These are phyloP conservation scores for Saccharum spontaneum DNA, from an alignment of 176 grass and related monocot genomes.

Conservation along the genomic window DNA sequence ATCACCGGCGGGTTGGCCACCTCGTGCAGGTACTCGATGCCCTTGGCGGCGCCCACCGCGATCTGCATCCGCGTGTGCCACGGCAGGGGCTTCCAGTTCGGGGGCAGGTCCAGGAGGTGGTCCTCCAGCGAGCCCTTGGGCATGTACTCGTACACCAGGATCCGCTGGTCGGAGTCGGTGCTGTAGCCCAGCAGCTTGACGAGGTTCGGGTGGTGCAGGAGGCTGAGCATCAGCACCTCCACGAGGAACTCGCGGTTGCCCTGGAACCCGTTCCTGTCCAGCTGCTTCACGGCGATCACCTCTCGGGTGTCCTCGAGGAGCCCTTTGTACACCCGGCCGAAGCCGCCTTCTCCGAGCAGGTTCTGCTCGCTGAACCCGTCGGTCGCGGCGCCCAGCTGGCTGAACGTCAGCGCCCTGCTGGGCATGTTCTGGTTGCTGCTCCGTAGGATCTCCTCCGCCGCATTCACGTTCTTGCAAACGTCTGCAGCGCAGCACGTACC, in stretches of 20 bases:
- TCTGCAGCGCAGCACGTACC: constrained; percentile 32
- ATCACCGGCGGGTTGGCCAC: constrained; percentile 86
- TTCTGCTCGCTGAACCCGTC: constrained; percentile 56
- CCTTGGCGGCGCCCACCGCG: constrained; percentile 68
- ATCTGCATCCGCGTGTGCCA: constrained; percentile 86
- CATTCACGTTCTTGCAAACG: constrained; percentile 43
- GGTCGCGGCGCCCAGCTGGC: constrained; percentile 53
- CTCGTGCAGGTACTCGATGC: constrained; percentile 83
- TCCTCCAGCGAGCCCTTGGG: constrained; percentile 63
- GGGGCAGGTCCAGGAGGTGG: constrained; percentile 63
- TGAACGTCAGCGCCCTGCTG: constrained; percentile 61
- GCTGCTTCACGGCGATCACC: constrained; percentile 76
- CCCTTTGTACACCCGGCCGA: constrained; percentile 81
- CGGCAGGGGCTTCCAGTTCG: constrained; percentile 43
- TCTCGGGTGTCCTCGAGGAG: constrained; percentile 47
- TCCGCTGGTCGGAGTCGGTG: constrained; percentile 62
- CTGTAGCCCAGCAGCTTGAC: constrained; percentile 78
- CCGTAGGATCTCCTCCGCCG: constrained; percentile 67
- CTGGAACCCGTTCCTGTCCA: constrained; percentile 67
- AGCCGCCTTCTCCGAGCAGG: constrained; percentile 83
- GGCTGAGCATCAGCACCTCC: constrained; percentile 87
- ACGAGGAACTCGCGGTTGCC: constrained; percentile 87
- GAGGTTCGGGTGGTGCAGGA: constrained; percentile 75
- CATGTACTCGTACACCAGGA: constrained; percentile 92
- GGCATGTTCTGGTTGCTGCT: constrained; percentile 65